Percentiles rank a stretch among this genome's conserved stretches.
Conservation (phyloP, 2,329 filamentous ascomycete genomes). For the Cladosporium austrohemisphaericum region DNA sequence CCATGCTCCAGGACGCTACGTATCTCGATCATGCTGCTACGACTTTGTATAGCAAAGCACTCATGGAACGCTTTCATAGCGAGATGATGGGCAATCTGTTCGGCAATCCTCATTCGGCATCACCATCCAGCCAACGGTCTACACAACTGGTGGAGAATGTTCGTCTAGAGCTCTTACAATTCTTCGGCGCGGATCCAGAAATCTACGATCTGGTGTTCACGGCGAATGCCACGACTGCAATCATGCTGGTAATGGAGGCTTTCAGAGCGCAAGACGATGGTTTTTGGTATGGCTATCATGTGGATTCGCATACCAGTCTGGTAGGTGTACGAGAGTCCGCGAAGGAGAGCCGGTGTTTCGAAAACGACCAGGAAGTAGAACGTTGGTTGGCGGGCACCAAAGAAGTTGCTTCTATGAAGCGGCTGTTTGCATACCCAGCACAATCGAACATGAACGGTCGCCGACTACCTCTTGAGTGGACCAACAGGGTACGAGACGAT, state of each 20-base stretch:
- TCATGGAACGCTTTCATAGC: constrained; percentile 73
- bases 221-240: constrained; percentile 83
- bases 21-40: constrained; percentile 97
- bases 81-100: constrained; percentile 77
- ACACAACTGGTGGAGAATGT: constrained; percentile 67
- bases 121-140: constrained; percentile 73
- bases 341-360: constrained; percentile 60
- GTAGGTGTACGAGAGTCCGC: constrained; percentile 71
- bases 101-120: constrained; percentile 87
- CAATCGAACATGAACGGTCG: constrained; percentile 92
- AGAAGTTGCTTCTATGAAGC: constrained; percentile 21
- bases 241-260: constrained; percentile 80
- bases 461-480: constrained; percentile 69
- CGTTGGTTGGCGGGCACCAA: constrained; percentile 53
- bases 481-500: background rate
- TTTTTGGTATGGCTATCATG: constrained; percentile 79
- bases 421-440: constrained; percentile 75
- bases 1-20: constrained; percentile 32
- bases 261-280: constrained; percentile 64
- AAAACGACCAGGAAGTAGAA: constrained; percentile 59
- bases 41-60: constrained; percentile 62
- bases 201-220: constrained; percentile 88
- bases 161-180: constrained; percentile 65
- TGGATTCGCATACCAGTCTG: constrained; percentile 80
- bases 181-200: constrained; percentile 77